phyloP scores from a whole-genome alignment of 2,329 filamentous ascomycete species.

The Fusarium keratoplasticum region DNA sequence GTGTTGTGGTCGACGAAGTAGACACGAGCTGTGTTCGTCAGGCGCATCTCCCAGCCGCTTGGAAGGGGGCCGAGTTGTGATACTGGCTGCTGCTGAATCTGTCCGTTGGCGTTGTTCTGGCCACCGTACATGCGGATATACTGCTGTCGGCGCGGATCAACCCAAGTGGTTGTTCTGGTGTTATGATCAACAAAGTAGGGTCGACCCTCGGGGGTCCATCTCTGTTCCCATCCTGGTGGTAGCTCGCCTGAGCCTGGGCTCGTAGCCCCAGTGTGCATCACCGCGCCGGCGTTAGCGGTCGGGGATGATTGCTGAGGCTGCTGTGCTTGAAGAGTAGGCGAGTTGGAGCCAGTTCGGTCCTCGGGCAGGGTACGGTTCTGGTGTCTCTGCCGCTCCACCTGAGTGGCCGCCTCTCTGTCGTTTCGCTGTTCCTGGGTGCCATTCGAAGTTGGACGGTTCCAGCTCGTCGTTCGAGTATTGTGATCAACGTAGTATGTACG shows the following conservation, averaged over 20 bases:
- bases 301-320: constrained; percentile 55
- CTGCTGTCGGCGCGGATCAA: constrained; percentile 95
- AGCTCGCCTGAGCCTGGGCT: constrained; percentile 95
- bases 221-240: constrained; percentile 95
- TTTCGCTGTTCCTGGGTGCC: constrained; percentile 77
- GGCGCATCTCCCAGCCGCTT: constrained; percentile 99
- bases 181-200: constrained; percentile 99
- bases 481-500: constrained; percentile 99
- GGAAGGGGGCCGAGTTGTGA: constrained; percentile 95
- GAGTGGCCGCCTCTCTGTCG: constrained; percentile 89
- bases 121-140: constrained; percentile 98
- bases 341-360: constrained; percentile 92
- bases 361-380: constrained; percentile 96
- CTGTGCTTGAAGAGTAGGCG: constrained; percentile 77
- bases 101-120: constrained; percentile 84
- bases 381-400: constrained; percentile 91
- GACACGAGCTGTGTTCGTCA: constrained; percentile 96
- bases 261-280: constrained; percentile 94
- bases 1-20: constrained; percentile 99
- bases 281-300: constrained; percentile 69
- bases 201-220: constrained; percentile 93
- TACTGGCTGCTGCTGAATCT: constrained; percentile 96
- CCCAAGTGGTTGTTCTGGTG: constrained; percentile 97
- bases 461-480: constrained; percentile 95
- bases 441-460: constrained; percentile 87